Evolutionary conservation across 257 asterid genomes (phyloP).

Genomic region (Cynanchum wilfordii): DNA sequence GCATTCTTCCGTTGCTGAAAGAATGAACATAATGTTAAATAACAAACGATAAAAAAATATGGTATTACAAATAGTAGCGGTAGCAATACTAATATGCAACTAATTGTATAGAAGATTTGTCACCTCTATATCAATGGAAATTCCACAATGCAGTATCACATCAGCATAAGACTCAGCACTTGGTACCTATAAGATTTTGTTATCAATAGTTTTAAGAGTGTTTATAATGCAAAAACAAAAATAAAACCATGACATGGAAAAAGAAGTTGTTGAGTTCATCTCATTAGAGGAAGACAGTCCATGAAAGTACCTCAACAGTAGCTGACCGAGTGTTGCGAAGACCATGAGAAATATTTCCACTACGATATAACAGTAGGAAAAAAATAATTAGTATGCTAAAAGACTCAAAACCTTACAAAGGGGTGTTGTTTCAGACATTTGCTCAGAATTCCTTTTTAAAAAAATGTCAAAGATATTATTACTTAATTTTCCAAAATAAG

Average conservation of each 20-base stretch:
- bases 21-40: not conserved
- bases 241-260: not conserved
- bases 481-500: not conserved
- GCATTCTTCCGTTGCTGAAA: conserved; percentile 72
- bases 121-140: conserved; percentile 68
- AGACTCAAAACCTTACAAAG: not conserved
- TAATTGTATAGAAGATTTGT: conserved; percentile 3
- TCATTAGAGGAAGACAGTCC: not conserved
- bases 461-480: not conserved
- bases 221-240: not conserved
- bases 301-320: conserved; percentile 56
- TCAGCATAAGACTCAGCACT: conserved; percentile 70
- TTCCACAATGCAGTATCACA: conserved; percentile 65
- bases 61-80: not conserved
- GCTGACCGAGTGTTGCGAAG: conserved; percentile 81
- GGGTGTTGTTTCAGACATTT: not conserved
- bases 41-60: not conserved
- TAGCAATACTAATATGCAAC: not conserved
- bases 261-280: not conserved
- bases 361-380: conserved; percentile 29
- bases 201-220: not conserved
- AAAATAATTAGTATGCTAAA: conserved; percentile 20
- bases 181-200: conserved; percentile 39
- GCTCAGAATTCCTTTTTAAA: not conserved
- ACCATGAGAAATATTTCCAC: conserved; percentile 84